A percentile compares a stretch with the other conserved stretches of the same genome.
Conservation (phyloP, 2,329 filamentous ascomycete species). For the Curvularia verruculosa region DNA sequence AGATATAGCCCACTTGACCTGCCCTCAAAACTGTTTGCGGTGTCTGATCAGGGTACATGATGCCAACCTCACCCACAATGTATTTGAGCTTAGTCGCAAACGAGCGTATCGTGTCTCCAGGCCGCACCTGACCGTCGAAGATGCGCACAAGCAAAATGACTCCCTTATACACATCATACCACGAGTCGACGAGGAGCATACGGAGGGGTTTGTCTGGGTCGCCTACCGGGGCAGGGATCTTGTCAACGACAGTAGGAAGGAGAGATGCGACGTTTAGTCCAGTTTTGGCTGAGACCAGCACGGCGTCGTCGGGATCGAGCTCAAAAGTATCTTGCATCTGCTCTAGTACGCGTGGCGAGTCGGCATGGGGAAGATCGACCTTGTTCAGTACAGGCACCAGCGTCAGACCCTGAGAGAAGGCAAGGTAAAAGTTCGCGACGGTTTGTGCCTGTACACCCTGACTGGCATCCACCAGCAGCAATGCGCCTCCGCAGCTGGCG, state of each 20-base stretch:
- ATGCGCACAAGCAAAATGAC: conserved; percentile 89
- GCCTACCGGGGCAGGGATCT: conserved; percentile 80
- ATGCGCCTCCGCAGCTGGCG: conserved; percentile 86
- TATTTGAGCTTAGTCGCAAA: conserved; percentile 90
- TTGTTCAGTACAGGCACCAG: conserved; percentile 96
- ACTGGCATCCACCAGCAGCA: conserved; percentile 92
- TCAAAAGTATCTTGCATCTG: conserved; percentile 90
- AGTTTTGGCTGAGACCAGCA: conserved; percentile 90
- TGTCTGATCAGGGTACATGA: conserved; percentile 89
- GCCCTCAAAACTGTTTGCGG: conserved; percentile 81
- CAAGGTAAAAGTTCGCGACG: conserved; percentile 97
- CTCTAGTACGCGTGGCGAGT: conserved; percentile 81
- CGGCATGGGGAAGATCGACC: conserved; percentile 88
- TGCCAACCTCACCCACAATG: conserved; percentile 92
- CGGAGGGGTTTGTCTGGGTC: conserved; percentile 75
- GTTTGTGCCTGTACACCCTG: conserved; percentile 98
- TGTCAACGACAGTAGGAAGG: conserved; percentile 82
- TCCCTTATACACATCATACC: conserved; percentile 96
- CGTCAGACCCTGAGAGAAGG: conserved; percentile 86
- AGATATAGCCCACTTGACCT: conserved; percentile 94
- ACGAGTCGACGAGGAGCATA: conserved; percentile 91
- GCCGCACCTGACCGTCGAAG: conserved; percentile 83
- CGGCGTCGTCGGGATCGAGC: conserved; percentile 74
- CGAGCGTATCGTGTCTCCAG: conserved; percentile 85
- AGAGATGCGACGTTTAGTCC: conserved; percentile 85